Conservation (phyloP, 495 filamentous ascomycete species). For the Massariosphaeria phaeospora region DNA sequence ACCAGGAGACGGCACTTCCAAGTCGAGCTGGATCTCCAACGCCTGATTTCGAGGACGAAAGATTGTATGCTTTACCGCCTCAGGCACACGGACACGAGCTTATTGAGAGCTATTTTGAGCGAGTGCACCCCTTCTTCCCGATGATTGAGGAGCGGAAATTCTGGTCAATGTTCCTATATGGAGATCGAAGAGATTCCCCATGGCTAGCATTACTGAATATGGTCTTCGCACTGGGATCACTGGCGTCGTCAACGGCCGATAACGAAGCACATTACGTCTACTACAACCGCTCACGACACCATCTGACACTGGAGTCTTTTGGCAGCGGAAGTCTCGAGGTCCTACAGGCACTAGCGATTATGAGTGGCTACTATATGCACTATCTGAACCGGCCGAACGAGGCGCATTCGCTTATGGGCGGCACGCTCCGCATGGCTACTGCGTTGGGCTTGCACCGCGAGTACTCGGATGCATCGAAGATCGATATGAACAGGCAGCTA, state of each 20-base stretch:
- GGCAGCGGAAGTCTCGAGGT: slow-evolving; percentile 66
- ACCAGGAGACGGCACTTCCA: slow-evolving; percentile 37
- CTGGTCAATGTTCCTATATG: slow-evolving; percentile 64
- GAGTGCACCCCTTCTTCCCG: slow-evolving; percentile 68
- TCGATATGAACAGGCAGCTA: slow-evolving; percentile 9
- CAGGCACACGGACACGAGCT: slow-evolving; percentile 46
- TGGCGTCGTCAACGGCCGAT: slow-evolving; percentile 63
- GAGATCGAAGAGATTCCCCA: slow-evolving; percentile 60
- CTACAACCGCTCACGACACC: slow-evolving; percentile 64
- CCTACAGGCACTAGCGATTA: slow-evolving; percentile 64
- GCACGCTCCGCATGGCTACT: slow-evolving; percentile 64
- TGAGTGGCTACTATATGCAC: slow-evolving; percentile 74
- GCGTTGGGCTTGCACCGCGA: slow-evolving; percentile 73
- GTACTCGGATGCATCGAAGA: slow-evolving; percentile 47
- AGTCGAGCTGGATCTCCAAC: slow-evolving; percentile 37
- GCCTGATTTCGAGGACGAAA: slow-evolving; percentile 29
- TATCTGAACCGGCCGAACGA: slow-evolving; percentile 76
- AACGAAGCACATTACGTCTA: slow-evolving; percentile 68
- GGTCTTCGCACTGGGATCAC: slow-evolving; percentile 73
- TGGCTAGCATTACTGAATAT: slow-evolving; percentile 78
- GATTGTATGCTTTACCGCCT: slow-evolving; percentile 37
- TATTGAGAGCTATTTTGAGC: slow-evolving; percentile 72
- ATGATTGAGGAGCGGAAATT: slow-evolving; percentile 73
- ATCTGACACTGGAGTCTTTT: slow-evolving; percentile 62
- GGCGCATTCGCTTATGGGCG: slow-evolving; percentile 62